Evolutionary conservation across 2,329 filamentous ascomycete species (phyloP).

Genomic region (Mariannaea sp.): DNA sequence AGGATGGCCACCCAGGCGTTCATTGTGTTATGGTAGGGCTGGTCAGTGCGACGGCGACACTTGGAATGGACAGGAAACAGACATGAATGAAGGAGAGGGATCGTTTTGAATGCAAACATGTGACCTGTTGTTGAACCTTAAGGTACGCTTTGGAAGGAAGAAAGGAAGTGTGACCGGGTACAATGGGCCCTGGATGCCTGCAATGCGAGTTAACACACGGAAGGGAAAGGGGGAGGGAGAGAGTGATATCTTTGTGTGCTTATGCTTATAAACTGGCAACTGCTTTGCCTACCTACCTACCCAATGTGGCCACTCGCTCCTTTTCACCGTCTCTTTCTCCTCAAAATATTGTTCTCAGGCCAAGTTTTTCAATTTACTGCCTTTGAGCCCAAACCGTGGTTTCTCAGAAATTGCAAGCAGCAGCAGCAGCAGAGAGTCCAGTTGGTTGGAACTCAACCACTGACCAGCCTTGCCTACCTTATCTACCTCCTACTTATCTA

Average conservation of each 20-base stretch:
- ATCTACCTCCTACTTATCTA: too few relatives aligned
- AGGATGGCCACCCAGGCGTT: neutral
- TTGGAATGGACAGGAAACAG: too few relatives aligned
- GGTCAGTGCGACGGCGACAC: neutral
- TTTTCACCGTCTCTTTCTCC: constrained; percentile 2
- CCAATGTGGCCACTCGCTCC: neutral
- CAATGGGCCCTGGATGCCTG: neutral
- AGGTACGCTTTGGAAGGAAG: neutral
- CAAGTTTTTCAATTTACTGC: too few relatives aligned
- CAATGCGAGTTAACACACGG: constrained; percentile 1
- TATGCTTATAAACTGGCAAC: constrained; percentile 17
- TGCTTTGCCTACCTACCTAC: too few relatives aligned
- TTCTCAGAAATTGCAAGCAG: too few relatives aligned
- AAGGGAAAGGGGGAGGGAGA: constrained; percentile 1
- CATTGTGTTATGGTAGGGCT: neutral
- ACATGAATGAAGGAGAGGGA: too few relatives aligned
- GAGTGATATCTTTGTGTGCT: constrained; percentile 13
- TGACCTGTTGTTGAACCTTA: constrained; percentile 1
- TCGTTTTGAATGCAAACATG: constrained; percentile 2
- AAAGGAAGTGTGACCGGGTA: neutral
- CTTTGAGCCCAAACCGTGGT: neutral
- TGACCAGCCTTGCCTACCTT: too few relatives aligned
- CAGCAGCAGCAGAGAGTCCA: neutral
- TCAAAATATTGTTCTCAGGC: neutral
- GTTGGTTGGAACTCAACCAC: too few relatives aligned